These are phyloP conservation scores for Tilletia setariae DNA, from an alignment of 1,284 basidiomycete species.

Conservation along the genomic window DNA sequence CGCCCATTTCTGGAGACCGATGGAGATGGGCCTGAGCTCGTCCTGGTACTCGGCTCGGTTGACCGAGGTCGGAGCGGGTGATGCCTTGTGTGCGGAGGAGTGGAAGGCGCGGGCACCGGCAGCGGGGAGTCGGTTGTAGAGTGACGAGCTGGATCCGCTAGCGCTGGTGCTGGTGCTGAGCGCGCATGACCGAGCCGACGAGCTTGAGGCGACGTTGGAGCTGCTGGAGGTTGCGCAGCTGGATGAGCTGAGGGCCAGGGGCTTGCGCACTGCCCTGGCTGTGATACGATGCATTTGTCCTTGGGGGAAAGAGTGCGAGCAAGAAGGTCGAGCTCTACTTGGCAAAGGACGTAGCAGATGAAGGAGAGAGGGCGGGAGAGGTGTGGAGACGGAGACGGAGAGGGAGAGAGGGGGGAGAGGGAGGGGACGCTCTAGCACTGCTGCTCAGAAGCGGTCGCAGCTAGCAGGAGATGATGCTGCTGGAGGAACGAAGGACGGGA, in stretches of 20 bases:
- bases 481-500: neutral
- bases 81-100: neutral
- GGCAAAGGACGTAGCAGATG: too few relatives aligned
- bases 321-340: too few relatives aligned
- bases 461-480: too few relatives aligned
- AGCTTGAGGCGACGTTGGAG: conserved; percentile 5
- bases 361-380: too few relatives aligned
- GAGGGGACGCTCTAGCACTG: too few relatives aligned
- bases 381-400: too few relatives aligned
- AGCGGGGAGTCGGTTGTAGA: neutral
- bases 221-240: neutral
- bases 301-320: too few relatives aligned
- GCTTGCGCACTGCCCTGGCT: conserved; percentile 7
- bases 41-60: conserved; percentile 31
- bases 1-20: conserved; percentile 44
- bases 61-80: conserved; percentile 30
- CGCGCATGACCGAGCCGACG: conserved; percentile 3
- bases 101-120: neutral
- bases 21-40: conserved; percentile 40
- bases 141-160: conserved; percentile 6
- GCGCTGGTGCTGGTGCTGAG: neutral
- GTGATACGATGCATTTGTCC: conserved; percentile 9
- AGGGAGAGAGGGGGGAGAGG: too few relatives aligned
- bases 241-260: neutral
- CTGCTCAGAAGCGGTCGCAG: too few relatives aligned